Evolutionary conservation across 2,329 filamentous ascomycete genomes (phyloP).

Genomic region (Atkinsonella hypoxylon): DNA sequence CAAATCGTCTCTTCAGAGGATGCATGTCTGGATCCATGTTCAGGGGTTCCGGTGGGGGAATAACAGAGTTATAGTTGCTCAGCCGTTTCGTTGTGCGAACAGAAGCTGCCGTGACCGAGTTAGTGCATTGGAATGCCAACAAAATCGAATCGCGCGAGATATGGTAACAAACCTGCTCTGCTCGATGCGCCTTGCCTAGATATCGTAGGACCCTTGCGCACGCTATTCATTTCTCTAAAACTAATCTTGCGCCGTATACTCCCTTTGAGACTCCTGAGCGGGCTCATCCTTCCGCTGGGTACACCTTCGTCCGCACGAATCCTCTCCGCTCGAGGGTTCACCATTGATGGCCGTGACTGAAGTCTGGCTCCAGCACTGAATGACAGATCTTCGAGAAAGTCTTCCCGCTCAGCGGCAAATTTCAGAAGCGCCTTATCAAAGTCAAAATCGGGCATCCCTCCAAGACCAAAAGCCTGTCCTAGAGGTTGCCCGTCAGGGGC

Average conservation of each 20-base stretch:
- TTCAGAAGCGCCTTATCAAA: conserved; percentile 90
- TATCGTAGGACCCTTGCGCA: conserved; percentile 72
- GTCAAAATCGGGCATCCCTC: conserved; percentile 56
- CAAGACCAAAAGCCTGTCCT: background rate
- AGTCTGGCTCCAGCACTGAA: conserved; percentile 76
- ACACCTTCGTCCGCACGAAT: conserved; percentile 63
- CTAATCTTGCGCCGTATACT: conserved; percentile 89
- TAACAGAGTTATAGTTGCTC: conserved; percentile 97
- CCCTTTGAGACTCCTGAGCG: conserved; percentile 54
- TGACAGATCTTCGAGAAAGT: conserved; percentile 82
- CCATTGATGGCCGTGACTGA: conserved; percentile 56
- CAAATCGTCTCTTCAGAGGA: conserved; percentile 83
- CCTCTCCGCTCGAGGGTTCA: conserved; percentile 69
- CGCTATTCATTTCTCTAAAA: conserved; percentile 87
- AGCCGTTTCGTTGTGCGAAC: conserved; percentile 73
- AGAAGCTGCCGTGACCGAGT: conserved; percentile 31
- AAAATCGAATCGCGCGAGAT: background rate
- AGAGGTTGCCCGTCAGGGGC: background rate
- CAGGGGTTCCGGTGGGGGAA: conserved; percentile 82
- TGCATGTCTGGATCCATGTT: conserved; percentile 89
- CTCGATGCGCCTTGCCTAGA: conserved; percentile 53
- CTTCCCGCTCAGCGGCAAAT: conserved; percentile 90
- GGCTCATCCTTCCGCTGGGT: conserved; percentile 39
- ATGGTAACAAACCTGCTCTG: conserved; percentile 28
- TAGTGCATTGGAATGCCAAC: background rate